A percentile compares a stretch with the other conserved stretches of the same genome.
Evolutionary conservation across 2,329 filamentous ascomycete genomes (phyloP).

Genomic region (Rhexocercosporidium sp.): DNA sequence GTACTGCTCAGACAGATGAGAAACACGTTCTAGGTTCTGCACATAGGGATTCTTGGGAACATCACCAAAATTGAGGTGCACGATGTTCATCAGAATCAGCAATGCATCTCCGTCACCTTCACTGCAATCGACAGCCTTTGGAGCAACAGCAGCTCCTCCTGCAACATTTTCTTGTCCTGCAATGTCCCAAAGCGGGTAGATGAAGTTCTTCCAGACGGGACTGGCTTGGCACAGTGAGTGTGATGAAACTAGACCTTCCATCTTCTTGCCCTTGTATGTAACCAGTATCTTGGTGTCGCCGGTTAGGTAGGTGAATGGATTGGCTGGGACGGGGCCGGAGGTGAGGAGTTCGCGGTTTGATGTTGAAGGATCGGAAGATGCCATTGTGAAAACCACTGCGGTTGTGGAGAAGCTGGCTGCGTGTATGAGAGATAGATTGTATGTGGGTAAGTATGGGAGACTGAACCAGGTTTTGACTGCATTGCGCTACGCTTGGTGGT

Average conservation of each 20-base stretch:
- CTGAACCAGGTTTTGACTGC: not conserved
- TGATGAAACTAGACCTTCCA: not conserved
- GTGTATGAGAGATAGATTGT: too few species aligned
- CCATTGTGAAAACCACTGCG: not conserved
- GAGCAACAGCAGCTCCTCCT: too few species aligned
- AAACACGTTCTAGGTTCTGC: too few species aligned
- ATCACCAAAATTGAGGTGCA: too few species aligned
- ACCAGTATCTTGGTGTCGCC: constrained; percentile 6
- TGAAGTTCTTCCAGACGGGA: constrained; percentile 6
- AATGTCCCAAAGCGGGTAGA: not conserved
- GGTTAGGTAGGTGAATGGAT: not conserved
- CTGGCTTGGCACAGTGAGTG: not conserved
- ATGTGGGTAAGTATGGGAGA: too few species aligned
- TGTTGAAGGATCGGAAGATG: not conserved
- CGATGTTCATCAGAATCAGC: too few species aligned
- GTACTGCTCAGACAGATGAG: too few species aligned
- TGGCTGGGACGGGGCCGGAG: not conserved
- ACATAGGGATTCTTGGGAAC: too few species aligned
- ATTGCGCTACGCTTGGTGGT: not conserved
- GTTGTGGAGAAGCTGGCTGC: not conserved
- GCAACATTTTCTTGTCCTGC: too few species aligned
- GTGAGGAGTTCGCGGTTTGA: not conserved
- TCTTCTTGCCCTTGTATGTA: not conserved
- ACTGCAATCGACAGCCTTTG: too few species aligned
- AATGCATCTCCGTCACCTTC: too few species aligned